phyloP scores from a whole-genome alignment of 2,329 filamentous ascomycete species.

The Chaetomium strumarium region DNA sequence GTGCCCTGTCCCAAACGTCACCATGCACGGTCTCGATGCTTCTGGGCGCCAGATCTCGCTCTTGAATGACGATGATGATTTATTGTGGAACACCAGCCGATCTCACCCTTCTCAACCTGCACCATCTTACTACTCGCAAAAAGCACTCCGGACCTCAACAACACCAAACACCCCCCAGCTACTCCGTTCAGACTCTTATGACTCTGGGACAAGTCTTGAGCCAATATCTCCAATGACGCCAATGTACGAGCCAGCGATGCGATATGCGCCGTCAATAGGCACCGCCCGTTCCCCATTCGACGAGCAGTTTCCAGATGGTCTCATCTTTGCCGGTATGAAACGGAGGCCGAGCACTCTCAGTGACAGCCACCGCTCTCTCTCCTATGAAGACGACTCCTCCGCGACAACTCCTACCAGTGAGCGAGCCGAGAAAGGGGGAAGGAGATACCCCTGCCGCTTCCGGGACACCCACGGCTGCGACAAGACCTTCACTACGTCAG shows the following conservation, averaged over 20 bases:
- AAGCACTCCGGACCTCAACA: slow-evolving; percentile 37
- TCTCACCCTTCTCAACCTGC: slow-evolving; percentile 23
- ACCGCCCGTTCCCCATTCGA: slow-evolving; percentile 30
- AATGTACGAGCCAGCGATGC: slow-evolving; percentile 29
- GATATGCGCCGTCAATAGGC: slow-evolving; percentile 6
- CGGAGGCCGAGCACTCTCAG: slow-evolving; percentile 36
- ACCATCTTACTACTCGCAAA: slow-evolving; percentile 21
- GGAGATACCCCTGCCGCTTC: slow-evolving; percentile 69
- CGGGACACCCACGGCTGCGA: slow-evolving; percentile 65
- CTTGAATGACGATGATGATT: slow-evolving; percentile 48
- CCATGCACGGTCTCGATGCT: slow-evolving; percentile 38
- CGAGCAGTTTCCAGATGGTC: slow-evolving; percentile 30
- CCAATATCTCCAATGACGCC: slow-evolving; percentile 52
- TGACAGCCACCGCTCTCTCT: slow-evolving; percentile 39
- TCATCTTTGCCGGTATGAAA: slow-evolving; percentile 32
- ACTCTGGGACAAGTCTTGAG: slow-evolving; percentile 52
- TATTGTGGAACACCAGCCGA: background rate
- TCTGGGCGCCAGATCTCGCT: slow-evolving; percentile 54
- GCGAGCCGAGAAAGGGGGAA: slow-evolving; percentile 56
- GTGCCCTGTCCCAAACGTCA: background rate
- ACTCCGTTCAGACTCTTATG: slow-evolving; percentile 55
- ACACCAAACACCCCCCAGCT: slow-evolving; percentile 51
- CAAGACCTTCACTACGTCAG: slow-evolving; percentile 78
- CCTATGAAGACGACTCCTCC: slow-evolving; percentile 47
- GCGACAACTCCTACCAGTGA: slow-evolving; percentile 36